Base-by-base conservation (phyloP, 768 basidiomycete species). In the Coprinellus micaceus region DNA sequence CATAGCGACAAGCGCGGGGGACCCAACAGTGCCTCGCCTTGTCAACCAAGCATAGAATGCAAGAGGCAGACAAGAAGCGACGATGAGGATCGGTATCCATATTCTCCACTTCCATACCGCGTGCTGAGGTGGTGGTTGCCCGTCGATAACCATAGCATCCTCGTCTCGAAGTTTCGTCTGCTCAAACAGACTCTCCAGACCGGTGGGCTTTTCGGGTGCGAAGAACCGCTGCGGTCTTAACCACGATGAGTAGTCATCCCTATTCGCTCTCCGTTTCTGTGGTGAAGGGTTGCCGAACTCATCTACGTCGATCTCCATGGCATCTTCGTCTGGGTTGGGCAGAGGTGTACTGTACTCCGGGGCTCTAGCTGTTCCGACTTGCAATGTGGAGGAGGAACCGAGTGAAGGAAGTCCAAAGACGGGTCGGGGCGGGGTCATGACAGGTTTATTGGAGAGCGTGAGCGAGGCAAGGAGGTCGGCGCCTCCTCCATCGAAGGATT, bases 351-450 rank as follows among this genome's bases (percentile, higher is more conserved):
- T 21, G 24, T 25, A 17, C 21, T 25, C 19, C 22, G 9, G 40
- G 7, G 75, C 72, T 17, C 64, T 56, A 13, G 33, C 7, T 33
- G 13, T 33, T 6, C 13, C 13, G 33, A 13, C 7, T 53, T 19
- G 50, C 64, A 15, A 47, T 61, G 61, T 29, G 67, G 64, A 13
- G 61, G 60, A 11, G 66, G 71, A n/a, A n/a, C n/a, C 43, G 21
- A 90, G 70, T 1, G 90, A 92, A 4, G 90, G 80, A 6, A 82
- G 63, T 3, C 90, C 90, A 61, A 92, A 92, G 37, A 91, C 71
- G 13, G 85, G 89, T 55, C 72, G 74, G 43, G 66, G 57, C 12
- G 70, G 65, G 6, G 73, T 60, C 56, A 85, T 69, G 21, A 86
- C 71, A 0, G 88, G 88, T 26, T 83, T 82, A 7, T 82, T 80